Base-by-base conservation (phyloP, 495 filamentous ascomycete species). In the Penicillium canariense region DNA sequence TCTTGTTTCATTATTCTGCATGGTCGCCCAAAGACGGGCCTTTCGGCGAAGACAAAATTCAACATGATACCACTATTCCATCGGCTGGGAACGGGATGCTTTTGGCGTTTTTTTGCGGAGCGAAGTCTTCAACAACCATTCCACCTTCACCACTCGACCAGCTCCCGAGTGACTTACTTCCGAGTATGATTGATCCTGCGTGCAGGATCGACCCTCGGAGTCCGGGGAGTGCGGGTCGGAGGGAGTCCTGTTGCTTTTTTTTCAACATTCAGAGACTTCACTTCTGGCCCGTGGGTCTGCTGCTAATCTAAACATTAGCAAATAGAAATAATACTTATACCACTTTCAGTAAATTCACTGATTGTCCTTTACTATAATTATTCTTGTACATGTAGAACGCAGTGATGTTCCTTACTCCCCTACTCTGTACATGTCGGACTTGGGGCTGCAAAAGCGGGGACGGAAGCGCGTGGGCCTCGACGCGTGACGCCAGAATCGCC, bases 31-130 rank as follows among this genome's bases (percentile, higher is more conserved):
- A 55, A 61, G 59, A 65, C 58, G 67, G 72, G 68, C 59, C 56
- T 63, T 70, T 68, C 61, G 71, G 71, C 74, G 72, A 73, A 70
- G 70, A 75, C 69, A 75, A 68, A 74, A 78, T 78, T 78, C 75
- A 78, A 78, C 75, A 78, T 76, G 75, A 78, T 78, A 78, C 75
- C 75, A 78, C 68, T 77, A 46, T 75, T 71, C n/a, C 69, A 73
- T 71, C 68, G 69, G 68, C 62, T 71, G 73, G 73, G 72, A 52
- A 74, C 70, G 67, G 73, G 73, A 69, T 71, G 65, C 69, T 73
- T 63, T 61, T 60, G 73, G 74, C 72, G 72, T 75, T 77, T 73
- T n/a, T 59, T 62, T 62, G 56, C 55, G 71, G 68, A 75, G 74
- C 68, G 71, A 73, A 68, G 65, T 68, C 67, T 75, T 77, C 72